Conservation (phyloP, 78 protist genomes). For the Chrysochromulina tobinii region DNA sequence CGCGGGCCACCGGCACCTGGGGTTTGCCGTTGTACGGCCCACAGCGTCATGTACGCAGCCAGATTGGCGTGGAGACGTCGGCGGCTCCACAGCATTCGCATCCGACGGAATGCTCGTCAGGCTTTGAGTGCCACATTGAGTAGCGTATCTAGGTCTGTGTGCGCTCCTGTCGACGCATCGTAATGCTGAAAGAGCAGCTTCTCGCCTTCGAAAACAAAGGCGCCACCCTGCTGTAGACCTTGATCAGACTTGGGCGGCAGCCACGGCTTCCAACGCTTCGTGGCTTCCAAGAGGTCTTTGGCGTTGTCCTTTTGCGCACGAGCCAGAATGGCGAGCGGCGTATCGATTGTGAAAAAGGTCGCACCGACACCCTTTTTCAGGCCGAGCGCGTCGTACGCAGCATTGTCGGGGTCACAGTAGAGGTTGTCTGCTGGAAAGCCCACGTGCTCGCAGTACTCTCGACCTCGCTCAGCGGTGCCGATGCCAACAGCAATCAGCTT, state of each 20-base stretch:
- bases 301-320: background rate
- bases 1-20: no score
- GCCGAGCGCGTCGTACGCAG: constrained; percentile 1
- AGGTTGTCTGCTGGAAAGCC: background rate
- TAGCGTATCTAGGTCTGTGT: background rate
- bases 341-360: background rate
- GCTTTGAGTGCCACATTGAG: no score
- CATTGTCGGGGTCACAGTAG: background rate
- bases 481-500: background rate
- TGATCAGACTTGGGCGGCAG: background rate
- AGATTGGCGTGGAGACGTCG: no score
- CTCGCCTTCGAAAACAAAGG: constrained; percentile 6
- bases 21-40: no score
- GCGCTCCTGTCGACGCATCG: constrained; percentile 22
- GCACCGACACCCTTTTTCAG: background rate
- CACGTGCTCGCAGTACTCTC: background rate
- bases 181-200: background rate
- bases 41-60: no score
- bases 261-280: constrained; percentile 16
- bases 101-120: no score
- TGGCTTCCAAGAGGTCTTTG: background rate
- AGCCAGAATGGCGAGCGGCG: constrained; percentile 20
- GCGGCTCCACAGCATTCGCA: no score
- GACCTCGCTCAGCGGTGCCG: background rate
- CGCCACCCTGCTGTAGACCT: constrained; percentile 24